Base-by-base conservation (phyloP, 306 rosid genomes). In the Castanospermum australe region DNA sequence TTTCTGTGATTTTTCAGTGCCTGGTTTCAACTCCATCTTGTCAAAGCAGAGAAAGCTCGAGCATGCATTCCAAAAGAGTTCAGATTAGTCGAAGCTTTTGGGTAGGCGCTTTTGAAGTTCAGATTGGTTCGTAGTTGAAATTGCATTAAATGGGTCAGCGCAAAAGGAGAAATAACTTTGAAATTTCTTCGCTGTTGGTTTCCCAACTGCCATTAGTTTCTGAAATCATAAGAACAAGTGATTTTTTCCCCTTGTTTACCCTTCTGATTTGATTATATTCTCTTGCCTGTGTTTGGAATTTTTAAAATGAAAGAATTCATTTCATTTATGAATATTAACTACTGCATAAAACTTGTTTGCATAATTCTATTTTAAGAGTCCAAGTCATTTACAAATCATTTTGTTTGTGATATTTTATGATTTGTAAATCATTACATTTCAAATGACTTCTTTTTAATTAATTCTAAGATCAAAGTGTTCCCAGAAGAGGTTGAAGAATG, bases 41-140 rank as follows among this genome's bases (percentile, higher is more conserved):
- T 95, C 81, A 93, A 90, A 73, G 90, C 96, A 45, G 89, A 89
- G 72, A 90, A 89, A 69, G 98, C 89, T 73, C 84, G 96, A 79
- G 88, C 91, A 1, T 86, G 82, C 81, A 90, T 95, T 76, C 99
- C 99, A 4, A 91, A 89, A 84, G 96, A 95, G 63, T 88, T 95
- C 64, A 92, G 86, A 87, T 79, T 95, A 65, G 94, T 95, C 60
- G 90, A 95, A 89, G 95, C 95, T 75, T 95, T 92, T 86, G 99
- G 99, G 98, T 94, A 84, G 85, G 90, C 87, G 79, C 50, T 30
- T 55, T n/a, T 73, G 20, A 28, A 47, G 12, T n/a, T n/a, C n/a
- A n/a, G n/a, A n/a, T 48, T 20, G 38, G 66, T 62, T n/a, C n/a
- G n/a, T n/a, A n/a, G n/a, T n/a, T n/a, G n/a, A n/a, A n/a, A n/a